These are phyloP conservation scores for Chrysoporthe deuterocubensis DNA, from an alignment of 2,329 filamentous ascomycete species.

Conservation along the genomic window DNA sequence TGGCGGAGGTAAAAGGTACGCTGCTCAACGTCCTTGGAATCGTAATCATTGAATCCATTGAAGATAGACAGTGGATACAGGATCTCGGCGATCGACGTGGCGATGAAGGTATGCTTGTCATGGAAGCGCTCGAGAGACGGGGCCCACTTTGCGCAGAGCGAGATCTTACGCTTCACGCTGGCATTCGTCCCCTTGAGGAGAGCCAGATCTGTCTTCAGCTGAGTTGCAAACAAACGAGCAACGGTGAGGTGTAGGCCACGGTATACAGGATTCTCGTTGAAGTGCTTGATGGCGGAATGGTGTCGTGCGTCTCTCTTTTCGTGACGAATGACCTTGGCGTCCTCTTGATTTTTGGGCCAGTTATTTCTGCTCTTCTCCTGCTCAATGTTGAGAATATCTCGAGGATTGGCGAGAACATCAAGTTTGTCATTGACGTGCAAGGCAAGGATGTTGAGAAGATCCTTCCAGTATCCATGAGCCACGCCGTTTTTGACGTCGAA, in stretches of 20 bases:
- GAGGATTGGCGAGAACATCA: slow-evolving; percentile 44
- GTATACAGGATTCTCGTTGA: slow-evolving; percentile 51
- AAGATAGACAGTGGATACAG: slow-evolving; percentile 46
- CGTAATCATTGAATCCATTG: slow-evolving; percentile 38
- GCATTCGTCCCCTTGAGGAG: slow-evolving; percentile 45
- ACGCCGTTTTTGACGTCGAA: slow-evolving; percentile 52
- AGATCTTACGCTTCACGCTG: slow-evolving; percentile 50
- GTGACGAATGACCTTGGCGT: slow-evolving; percentile 33
- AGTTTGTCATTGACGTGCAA: slow-evolving; percentile 55
- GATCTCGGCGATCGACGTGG: slow-evolving; percentile 61
- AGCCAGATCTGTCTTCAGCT: slow-evolving; percentile 52
- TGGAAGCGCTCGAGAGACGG: slow-evolving; percentile 59
- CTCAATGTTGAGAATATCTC: slow-evolving; percentile 46
- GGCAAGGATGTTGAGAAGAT: slow-evolving; percentile 60
- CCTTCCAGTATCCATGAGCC: slow-evolving; percentile 66
- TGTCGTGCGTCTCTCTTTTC: slow-evolving; percentile 46
- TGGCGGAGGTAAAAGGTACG: slow-evolving; percentile 57
- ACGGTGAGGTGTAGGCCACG: slow-evolving; percentile 55
- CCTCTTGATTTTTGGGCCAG: slow-evolving; percentile 32
- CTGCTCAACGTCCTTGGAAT: slow-evolving; percentile 35
- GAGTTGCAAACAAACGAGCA: slow-evolving; percentile 59
- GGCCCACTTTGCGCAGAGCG: slow-evolving; percentile 65
- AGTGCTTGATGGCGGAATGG: slow-evolving; percentile 41
- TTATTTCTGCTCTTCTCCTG: slow-evolving; percentile 32
- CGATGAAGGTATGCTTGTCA: slow-evolving; percentile 61